Conservation (phyloP, 768 basidiomycete species). For the Trametes elegans region DNA sequence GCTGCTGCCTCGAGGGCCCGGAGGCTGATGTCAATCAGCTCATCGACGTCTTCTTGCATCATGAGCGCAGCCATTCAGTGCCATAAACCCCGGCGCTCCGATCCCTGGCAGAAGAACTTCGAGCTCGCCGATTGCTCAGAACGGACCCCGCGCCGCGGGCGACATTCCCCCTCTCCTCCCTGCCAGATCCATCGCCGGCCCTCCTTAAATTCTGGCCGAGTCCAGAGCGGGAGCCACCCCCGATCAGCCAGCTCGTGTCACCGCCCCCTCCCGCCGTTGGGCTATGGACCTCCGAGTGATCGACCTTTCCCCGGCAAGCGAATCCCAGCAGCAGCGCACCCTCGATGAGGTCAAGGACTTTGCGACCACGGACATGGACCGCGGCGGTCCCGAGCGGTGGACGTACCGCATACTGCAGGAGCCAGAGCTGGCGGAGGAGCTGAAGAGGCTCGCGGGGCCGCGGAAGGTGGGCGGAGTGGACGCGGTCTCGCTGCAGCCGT, state of each 20-base stretch:
- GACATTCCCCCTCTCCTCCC: constrained; percentile 3
- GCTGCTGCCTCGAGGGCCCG: constrained; percentile 16
- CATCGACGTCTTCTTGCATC: constrained; percentile 20
- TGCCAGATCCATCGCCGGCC: constrained; percentile 12
- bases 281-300: constrained; percentile 34
- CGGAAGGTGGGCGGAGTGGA: constrained; percentile 34
- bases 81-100: constrained; percentile 18
- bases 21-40: constrained; percentile 21
- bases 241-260: background rate
- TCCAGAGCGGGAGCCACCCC: background rate
- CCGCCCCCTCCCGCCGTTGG: background rate
- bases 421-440: constrained; percentile 37
- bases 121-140: constrained; percentile 11
- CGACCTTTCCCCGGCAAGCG: constrained; percentile 43
- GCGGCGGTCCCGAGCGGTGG: constrained; percentile 50
- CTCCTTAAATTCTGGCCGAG: constrained; percentile 1
- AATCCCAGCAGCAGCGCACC: constrained; percentile 47
- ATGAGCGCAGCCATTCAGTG: constrained; percentile 18
- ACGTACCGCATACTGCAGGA: constrained; percentile 49
- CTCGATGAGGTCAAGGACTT: constrained; percentile 55
- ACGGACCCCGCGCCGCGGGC: constrained; percentile 6
- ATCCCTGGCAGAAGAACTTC: constrained; percentile 9
- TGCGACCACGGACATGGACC: constrained; percentile 51
- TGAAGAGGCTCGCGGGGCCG: constrained; percentile 39
- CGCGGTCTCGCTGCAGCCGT: constrained; percentile 45